Evolutionary conservation across 2,329 filamentous ascomycete genomes (phyloP), one percentile per base, ranked within the genome.

Genomic region (Aspergillus calidoustus): DNA sequence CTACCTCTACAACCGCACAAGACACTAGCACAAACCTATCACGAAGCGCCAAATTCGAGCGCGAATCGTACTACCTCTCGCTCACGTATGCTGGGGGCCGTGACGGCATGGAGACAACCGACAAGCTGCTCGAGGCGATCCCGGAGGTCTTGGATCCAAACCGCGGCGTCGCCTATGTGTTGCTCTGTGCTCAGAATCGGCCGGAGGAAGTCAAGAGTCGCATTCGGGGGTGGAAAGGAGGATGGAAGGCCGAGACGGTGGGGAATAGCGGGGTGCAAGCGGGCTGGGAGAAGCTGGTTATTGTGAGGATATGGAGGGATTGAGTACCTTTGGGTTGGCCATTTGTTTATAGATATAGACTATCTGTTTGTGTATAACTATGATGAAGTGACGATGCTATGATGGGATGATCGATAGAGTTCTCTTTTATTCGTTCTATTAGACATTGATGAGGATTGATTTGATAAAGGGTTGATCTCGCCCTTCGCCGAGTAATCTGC

Each of bases 31-130:
- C 22, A n/a, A 50, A 70, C 11, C 62, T 67, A 57, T 73, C 69
- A 11, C 63, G 72, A 19, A 69, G 66, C 28, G 68, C 76, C 58
- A 74, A 80, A 9, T 97, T 92, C 68, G 91, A 93, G 59, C 86
- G 88, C 60, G 93, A 97, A 72, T 93, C 91, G 30, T 89, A 92
- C 72, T 83, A 97, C 58, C 84, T 98, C 25, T 88, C 90, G 44
- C 81, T 98, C 52, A 92, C 93, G 4, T 98, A 97, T 75, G 94
- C 93, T 0, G 95, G 95, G 28, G 95, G 95, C 0, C 79, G 80
- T 31, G 90, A 97, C 74, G 95, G 95, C 6, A 99, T 99, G 94
- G 92, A 96, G 80, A 92, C 90, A 28, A 99, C 94, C 50, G 86
- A 94, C 64, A 84, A 91, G 46, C 80, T 99, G 66, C 81, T 99